Percentiles rank a stretch among this genome's conserved stretches.
These are phyloP conservation scores for Kwoniella mangroviensis DNA, from an alignment of 768 basidiomycete species.

Conservation along the genomic window DNA sequence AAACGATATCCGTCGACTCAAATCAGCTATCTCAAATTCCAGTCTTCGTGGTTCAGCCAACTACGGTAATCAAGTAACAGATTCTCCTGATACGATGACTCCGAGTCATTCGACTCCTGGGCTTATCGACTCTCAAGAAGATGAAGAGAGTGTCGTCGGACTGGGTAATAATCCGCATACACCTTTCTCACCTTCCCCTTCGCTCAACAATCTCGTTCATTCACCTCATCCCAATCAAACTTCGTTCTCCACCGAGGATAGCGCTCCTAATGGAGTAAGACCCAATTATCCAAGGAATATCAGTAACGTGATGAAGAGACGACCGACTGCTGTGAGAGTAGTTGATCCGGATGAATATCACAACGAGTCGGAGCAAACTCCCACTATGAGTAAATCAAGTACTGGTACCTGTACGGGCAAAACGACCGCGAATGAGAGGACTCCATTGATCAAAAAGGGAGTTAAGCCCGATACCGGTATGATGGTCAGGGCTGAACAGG, in stretches of 20 bases:
- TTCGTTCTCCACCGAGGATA: not conserved
- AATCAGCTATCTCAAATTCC: slow-evolving; percentile 16
- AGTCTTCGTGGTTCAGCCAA: not conserved
- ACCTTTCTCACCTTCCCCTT: slow-evolving; percentile 16
- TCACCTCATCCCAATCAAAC: slow-evolving; percentile 1
- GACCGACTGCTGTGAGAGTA: slow-evolving; percentile 48
- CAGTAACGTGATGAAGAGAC: slow-evolving; percentile 25
- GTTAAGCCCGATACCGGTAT: slow-evolving; percentile 41
- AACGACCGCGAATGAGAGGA: slow-evolving; percentile 30
- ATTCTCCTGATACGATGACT: slow-evolving; percentile 15
- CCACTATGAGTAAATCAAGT: not conserved
- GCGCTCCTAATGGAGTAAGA: not conserved
- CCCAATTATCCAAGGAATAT: slow-evolving; percentile 14
- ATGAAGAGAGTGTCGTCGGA: slow-evolving; percentile 34
- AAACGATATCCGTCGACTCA: slow-evolving; percentile 22
- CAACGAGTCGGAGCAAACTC: not conserved
- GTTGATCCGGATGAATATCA: slow-evolving; percentile 17
- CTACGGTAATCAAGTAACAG: not conserved
- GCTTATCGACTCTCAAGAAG: not conserved
- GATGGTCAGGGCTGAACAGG: slow-evolving; percentile 66
- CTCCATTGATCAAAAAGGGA: slow-evolving; percentile 51
- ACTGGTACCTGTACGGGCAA: not conserved
- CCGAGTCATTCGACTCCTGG: slow-evolving; percentile 1
- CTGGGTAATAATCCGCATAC: slow-evolving; percentile 4
- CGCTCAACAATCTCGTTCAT: slow-evolving; percentile 9